phyloP scores from a whole-genome alignment of 1,284 basidiomycete genomes.

The Austroboletus sp. region DNA sequence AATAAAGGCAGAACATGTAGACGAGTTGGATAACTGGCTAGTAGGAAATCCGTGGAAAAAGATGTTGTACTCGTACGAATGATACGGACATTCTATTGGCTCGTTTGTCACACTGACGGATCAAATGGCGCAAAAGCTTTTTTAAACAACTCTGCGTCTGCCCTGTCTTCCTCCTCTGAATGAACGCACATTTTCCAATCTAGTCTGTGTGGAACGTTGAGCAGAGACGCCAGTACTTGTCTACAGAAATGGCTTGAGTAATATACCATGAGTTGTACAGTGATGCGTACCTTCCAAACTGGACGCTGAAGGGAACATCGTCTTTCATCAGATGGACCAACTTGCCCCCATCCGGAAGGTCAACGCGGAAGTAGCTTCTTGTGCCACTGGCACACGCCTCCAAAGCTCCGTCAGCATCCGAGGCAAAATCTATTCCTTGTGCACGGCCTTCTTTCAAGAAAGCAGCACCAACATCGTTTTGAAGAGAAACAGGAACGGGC shows the following conservation, averaged over 20 bases:
- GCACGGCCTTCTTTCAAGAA: conserved; percentile 65
- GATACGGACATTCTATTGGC: background rate
- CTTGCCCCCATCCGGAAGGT: conserved; percentile 79
- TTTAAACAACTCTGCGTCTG: conserved; percentile 77
- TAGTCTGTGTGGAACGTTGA: conserved; percentile 68
- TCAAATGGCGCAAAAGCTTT: conserved; percentile 72
- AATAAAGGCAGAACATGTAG: background rate
- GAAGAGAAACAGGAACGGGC: conserved; percentile 64
- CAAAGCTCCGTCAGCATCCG: conserved; percentile 59
- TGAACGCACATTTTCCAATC: conserved; percentile 88
- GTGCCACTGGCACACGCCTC: conserved; percentile 46
- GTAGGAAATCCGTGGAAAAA: conserved; percentile 1
- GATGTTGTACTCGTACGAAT: conserved; percentile 1
- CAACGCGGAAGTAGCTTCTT: conserved; percentile 82
- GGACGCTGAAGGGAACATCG: conserved; percentile 74
- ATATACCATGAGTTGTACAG: background rate
- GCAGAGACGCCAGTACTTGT: conserved; percentile 67
- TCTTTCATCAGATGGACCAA: conserved; percentile 80
- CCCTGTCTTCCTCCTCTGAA: conserved; percentile 73
- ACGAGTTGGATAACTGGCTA: background rate
- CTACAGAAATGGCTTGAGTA: conserved; percentile 36
- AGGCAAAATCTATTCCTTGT: conserved; percentile 61
- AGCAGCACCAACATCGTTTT: conserved; percentile 57
- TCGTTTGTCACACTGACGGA: conserved; percentile 33
- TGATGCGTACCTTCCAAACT: conserved; percentile 78